Percentiles rank a stretch among this genome's conserved stretches.
Conservation (phyloP, 2,329 filamentous ascomycete genomes). For the Diplodia sapinea region DNA sequence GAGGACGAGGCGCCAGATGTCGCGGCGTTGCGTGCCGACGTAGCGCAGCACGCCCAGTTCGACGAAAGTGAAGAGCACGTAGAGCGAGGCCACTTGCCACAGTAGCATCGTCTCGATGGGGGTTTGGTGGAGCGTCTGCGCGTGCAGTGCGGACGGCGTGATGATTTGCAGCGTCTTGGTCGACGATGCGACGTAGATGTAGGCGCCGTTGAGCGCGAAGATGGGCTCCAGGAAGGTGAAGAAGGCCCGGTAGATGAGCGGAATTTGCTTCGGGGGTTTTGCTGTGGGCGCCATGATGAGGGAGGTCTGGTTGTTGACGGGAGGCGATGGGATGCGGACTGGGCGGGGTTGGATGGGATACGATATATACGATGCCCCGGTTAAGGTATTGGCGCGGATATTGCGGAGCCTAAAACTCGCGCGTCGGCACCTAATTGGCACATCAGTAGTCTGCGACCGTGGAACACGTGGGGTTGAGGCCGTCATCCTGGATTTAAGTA, state of each 20-base stretch:
- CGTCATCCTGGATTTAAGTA: no score
- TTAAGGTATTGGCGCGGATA: no score
- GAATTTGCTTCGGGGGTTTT: slow-evolving; percentile 18
- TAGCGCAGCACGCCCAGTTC: slow-evolving; percentile 40
- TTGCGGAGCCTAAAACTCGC: no score
- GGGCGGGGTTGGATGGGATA: no score
- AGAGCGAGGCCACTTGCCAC: slow-evolving; percentile 38
- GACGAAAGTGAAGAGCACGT: slow-evolving; percentile 40
- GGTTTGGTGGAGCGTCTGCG: slow-evolving; percentile 33
- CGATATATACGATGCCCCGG: no score
- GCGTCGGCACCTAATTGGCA: no score
- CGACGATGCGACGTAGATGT: slow-evolving; percentile 40
- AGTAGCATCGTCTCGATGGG: slow-evolving; percentile 40
- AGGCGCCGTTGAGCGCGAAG: slow-evolving; percentile 40
- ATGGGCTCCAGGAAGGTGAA: slow-evolving; percentile 41
- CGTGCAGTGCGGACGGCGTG: slow-evolving; percentile 37
- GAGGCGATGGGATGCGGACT: no score
- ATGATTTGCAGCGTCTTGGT: slow-evolving; percentile 32
- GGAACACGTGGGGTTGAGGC: no score
- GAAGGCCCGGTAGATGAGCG: slow-evolving; percentile 39
- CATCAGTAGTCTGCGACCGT: no score
- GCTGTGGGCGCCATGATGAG: slow-evolving; percentile 2
- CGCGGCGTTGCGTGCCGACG: slow-evolving; percentile 34
- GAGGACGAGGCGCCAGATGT: slow-evolving; percentile 39
- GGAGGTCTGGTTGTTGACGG: background rate